These are phyloP conservation scores for Camellia sinensis DNA, from an alignment of 148 eudicot species.

Conservation along the genomic window DNA sequence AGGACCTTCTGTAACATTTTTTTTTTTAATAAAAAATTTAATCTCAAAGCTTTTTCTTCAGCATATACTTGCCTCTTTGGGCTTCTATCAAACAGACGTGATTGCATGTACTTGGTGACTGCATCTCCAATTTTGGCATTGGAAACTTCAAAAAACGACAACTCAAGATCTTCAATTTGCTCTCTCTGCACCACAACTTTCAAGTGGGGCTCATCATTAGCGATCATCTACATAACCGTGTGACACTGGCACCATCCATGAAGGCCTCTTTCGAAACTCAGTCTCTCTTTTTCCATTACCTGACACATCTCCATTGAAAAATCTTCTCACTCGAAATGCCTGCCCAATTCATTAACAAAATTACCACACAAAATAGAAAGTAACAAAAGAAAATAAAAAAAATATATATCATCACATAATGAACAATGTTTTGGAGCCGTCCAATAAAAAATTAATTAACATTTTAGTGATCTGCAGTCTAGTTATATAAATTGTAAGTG, in stretches of 20 bases:
- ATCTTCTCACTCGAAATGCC: constrained; percentile 39
- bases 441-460: too few species aligned
- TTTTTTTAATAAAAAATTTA: too few species aligned
- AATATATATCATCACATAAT: too few species aligned
- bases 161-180: constrained; percentile 44
- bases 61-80: constrained; percentile 36
- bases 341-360: constrained; percentile 16
- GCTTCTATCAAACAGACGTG: constrained; percentile 52
- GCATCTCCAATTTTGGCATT: constrained; percentile 33
- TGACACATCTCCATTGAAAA: constrained; percentile 11
- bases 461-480: too few species aligned
- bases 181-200: constrained; percentile 62
- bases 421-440: too few species aligned
- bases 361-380: too few species aligned
- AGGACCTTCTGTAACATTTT: too few species aligned
- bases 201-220: background rate
- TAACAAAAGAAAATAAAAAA: too few species aligned
- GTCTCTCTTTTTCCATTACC: constrained; percentile 16
- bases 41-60: too few species aligned
- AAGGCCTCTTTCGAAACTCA: constrained; percentile 32
- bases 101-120: constrained; percentile 52
- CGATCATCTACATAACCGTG: constrained; percentile 60
- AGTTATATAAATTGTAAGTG: too few species aligned
- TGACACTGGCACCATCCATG: constrained; percentile 64
- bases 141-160: constrained; percentile 67